These are phyloP conservation scores for Phytomonas sp. DNA, from an alignment of 208 protist genomes.

Conservation along the genomic window DNA sequence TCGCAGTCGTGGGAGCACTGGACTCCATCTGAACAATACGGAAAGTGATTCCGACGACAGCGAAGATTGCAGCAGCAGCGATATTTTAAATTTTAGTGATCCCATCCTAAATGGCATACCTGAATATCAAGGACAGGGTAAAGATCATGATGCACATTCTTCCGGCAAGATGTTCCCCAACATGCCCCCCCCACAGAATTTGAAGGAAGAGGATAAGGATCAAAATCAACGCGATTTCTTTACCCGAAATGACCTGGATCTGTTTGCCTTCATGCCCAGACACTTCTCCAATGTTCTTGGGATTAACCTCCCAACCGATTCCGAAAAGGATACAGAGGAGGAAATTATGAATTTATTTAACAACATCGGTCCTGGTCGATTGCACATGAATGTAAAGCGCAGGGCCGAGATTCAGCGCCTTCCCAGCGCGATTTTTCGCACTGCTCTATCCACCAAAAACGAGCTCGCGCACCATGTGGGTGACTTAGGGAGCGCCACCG, in stretches of 20 bases:
- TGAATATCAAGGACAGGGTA: neutral
- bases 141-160: neutral
- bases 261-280: neutral
- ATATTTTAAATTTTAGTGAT: neutral
- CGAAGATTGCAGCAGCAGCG: neutral
- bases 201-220: neutral
- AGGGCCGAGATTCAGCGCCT: constrained; percentile 37
- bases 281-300: neutral
- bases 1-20: neutral
- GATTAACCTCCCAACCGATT: neutral
- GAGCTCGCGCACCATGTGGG: constrained; percentile 3
- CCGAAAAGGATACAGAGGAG: neutral
- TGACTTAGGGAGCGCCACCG: constrained; percentile 37
- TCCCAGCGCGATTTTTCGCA: constrained; percentile 34
- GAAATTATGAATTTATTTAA: constrained; percentile 7
- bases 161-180: neutral
- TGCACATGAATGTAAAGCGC: constrained; percentile 41
- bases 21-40: neutral
- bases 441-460: neutral
- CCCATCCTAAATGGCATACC: neutral
- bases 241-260: neutral
- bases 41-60: constrained; percentile 1
- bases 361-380: constrained; percentile 24
- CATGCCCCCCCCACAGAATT: neutral
- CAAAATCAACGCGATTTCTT: neutral